Evolutionary conservation across 306 rosid genomes (phyloP).

Genomic region (Adenanthera pavonina): DNA sequence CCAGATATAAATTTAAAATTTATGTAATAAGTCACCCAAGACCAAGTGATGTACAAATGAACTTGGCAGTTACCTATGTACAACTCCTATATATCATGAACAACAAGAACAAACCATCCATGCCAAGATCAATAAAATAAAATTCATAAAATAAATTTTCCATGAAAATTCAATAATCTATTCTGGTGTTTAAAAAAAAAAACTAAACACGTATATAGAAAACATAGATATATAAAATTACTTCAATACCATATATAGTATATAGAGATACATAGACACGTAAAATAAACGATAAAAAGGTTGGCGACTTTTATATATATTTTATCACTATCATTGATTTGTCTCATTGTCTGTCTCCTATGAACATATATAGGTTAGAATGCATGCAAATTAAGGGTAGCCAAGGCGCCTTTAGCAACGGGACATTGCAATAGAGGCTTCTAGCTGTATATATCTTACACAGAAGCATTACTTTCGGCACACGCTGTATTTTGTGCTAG

Average conservation of each 20-base stretch:
- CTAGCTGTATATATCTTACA: background rate
- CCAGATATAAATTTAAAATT: too few species aligned
- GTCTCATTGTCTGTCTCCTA: background rate
- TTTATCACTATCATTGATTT: background rate
- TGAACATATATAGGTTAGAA: slow-evolving; percentile 17
- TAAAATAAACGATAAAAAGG: background rate
- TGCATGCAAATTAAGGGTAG: background rate
- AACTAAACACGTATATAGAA: background rate
- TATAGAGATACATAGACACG: background rate
- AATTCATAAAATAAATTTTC: background rate
- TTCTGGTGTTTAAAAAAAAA: background rate
- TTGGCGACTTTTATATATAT: background rate
- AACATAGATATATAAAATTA: too few species aligned
- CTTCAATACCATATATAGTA: background rate
- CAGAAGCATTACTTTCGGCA: slow-evolving; percentile 31
- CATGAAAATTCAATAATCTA: background rate
- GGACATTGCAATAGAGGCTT: background rate
- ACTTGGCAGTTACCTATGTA: too few species aligned
- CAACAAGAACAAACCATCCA: background rate
- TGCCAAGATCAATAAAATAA: too few species aligned
- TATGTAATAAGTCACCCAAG: too few species aligned
- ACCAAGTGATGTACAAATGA: too few species aligned
- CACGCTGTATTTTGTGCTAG: background rate
- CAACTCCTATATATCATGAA: too few species aligned
- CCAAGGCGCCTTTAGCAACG: background rate